Evolutionary conservation across 345 rosid species (phyloP), one percentile per base, ranked within the genome.

Genomic region (Citrus inodora): DNA sequence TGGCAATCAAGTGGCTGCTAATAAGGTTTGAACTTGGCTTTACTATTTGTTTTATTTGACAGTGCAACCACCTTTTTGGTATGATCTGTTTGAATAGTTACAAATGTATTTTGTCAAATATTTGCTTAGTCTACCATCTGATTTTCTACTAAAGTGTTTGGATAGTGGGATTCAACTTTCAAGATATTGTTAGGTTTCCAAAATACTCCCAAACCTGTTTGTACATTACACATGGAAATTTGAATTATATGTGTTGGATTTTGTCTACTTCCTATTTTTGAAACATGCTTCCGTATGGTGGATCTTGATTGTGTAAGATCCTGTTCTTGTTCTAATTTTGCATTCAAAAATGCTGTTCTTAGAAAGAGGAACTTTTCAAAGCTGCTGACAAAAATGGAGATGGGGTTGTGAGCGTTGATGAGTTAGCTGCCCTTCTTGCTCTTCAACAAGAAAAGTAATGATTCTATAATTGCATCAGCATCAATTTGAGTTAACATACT

Each of bases 361-460:
- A 95, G 98, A 95, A 92, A 91, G 91, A 92, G 85, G 96, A 92
- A 85, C 89, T 95, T 77, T 95, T 95, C 80, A 90, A 87, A 87
- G 92, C 92, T 11, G 98, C 98, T 79, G 99, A 95, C 88, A 76
- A 77, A 81, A 92, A 95, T 83, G 92, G 92, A 82, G 99, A 93
- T 75, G 96, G 89, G 79, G 89, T 83, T 85, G 99, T 95, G 82
- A 88, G 93, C 87, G 78, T 93, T 82, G 99, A 95, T 85, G 99
- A 95, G 89, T 82, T 95, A 86, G 98, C 99, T 84, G 87, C 80
- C 67, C 94, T 95, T 76, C 98, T 95, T 76, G 93, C 95, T 59
- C 42, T 84, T 85, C 97, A 95, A 82, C 98, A 93, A 70, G 97
- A 93, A 85, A 80, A 86, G 99, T 95, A 95, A 89, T 80, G 78